Percentiles rank a stretch among this genome's conserved stretches.
phyloP scores from a whole-genome alignment of 805 yeast species.

The Cyberlindnera suaveolens region DNA sequence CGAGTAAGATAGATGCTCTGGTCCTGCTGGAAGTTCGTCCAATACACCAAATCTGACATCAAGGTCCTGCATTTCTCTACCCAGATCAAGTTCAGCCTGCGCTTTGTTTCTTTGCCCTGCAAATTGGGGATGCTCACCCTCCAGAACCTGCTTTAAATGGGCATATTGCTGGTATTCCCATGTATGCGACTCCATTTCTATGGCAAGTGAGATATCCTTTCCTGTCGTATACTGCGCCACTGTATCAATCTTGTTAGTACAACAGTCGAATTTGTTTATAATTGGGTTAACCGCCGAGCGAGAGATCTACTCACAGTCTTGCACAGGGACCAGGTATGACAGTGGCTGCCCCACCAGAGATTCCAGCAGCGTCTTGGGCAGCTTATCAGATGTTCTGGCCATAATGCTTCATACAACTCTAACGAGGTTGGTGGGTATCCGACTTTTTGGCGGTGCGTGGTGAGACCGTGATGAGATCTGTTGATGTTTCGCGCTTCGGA shows the following conservation, averaged over 20 bases:
- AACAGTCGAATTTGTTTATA: no score
- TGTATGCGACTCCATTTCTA: conserved; percentile 1
- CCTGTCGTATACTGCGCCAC: conserved; percentile 3
- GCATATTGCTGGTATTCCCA: conserved; percentile 1
- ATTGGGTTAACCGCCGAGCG: no score
- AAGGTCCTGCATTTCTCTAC: conserved; percentile 1
- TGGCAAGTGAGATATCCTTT: neutral
- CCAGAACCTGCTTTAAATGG: neutral
- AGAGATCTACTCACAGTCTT: conserved; percentile 27
- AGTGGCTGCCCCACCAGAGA: conserved; percentile 31
- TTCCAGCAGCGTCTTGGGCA: conserved; percentile 21
- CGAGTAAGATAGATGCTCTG: neutral
- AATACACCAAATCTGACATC: conserved; percentile 4
- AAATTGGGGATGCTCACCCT: conserved; percentile 5
- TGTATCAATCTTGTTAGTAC: neutral
- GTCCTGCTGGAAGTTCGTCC: neutral
- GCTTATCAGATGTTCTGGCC: neutral
- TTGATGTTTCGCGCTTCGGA: no score
- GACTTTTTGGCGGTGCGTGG: no score
- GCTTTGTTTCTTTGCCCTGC: conserved; percentile 13
- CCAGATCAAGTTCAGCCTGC: conserved; percentile 1
- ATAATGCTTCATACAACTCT: neutral
- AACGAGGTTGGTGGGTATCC: no score
- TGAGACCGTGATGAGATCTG: no score
- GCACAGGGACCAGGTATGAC: conserved; percentile 33